Percentiles rank a stretch among this genome's conserved stretches.
phyloP scores from a whole-genome alignment of 306 rosid species.

The Castanea crenata region DNA sequence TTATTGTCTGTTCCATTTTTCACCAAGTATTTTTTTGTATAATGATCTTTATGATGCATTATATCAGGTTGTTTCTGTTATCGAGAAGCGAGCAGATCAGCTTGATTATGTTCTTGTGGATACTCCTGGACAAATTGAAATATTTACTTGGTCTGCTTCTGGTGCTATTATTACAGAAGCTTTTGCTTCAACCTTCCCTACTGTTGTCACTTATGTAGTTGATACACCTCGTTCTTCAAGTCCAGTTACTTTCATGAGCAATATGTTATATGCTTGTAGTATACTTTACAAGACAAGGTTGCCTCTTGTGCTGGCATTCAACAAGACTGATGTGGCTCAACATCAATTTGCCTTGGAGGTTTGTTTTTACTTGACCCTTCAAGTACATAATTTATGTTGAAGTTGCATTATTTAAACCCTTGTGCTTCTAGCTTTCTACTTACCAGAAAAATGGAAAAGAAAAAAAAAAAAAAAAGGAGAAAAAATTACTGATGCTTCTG shows the following conservation, averaged over 20 bases:
- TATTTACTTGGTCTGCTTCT: constrained; percentile 98
- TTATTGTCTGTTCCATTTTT: constrained; percentile 4
- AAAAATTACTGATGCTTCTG: background rate
- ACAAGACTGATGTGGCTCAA: constrained; percentile 75
- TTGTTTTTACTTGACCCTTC: constrained; percentile 16
- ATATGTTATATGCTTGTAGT: constrained; percentile 92
- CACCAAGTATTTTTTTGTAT: background rate
- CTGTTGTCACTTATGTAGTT: constrained; percentile 72
- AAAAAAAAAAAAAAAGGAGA: too few species aligned
- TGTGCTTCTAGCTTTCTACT: background rate
- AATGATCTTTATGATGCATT: constrained; percentile 1
- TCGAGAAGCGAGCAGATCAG: constrained; percentile 82
- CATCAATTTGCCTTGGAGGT: constrained; percentile 96
- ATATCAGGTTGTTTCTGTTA: constrained; percentile 73
- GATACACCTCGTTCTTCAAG: constrained; percentile 86
- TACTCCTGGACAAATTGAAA: constrained; percentile 96
- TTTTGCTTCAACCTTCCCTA: constrained; percentile 98
- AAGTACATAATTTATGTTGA: background rate
- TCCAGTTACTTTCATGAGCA: constrained; percentile 95
- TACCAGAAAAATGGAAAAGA: too few species aligned
- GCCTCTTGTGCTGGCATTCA: constrained; percentile 85
- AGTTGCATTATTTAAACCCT: background rate
- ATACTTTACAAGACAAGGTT: constrained; percentile 89
- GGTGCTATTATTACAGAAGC: constrained; percentile 97
- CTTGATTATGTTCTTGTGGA: constrained; percentile 96